Base-by-base conservation (phyloP, 306 rosid species). In the Betula pendula region DNA sequence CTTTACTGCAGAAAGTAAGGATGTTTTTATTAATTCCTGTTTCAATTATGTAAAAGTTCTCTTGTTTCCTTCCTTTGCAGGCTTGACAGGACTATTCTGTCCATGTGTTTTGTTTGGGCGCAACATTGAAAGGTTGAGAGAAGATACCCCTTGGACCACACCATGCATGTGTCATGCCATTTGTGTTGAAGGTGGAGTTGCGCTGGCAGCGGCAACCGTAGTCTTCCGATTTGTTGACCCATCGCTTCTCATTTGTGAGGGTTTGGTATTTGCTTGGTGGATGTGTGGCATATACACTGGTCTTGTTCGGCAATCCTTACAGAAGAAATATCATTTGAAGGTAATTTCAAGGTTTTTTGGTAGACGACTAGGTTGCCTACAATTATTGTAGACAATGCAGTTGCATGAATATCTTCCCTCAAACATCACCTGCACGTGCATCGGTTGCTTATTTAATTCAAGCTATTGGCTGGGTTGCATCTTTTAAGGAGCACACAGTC, bases 101-200 rank as follows among this genome's bases (percentile, higher is more conserved):
- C 99, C 98, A 19, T 96, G 99, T 70, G 96, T 96, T 70, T 81
- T 91, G 79, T 96, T 96, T 75, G 98, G 99, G 75, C 97, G 90
- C 72, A 96, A 96, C 73, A 81, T 86, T 13, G 98, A 92, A 80
- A 91, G 85, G 68, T 75, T 96, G 84, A 91, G 85, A 81, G 95
- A 92, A 0, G 93, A 89, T 44, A 86, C 86, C 69, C 90, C 95
- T 45, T 92, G 97, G 99, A 90, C 85, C 4, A 60, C 48, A 40
- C 96, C 99, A 13, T 96, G 99, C 82, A 77, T 90, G 67, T 96
- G 99, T 81, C 99, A 96, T 84, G 98, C 97, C 40, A 79, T 96
- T 85, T 93, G 68, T 77, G 77, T 96, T 81, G 99, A 96, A 87
- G 99, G 99, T 67, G 99, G 99, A 75, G 82, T 96, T 71, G 88